phyloP scores from a whole-genome alignment of 352 stramenopile species.

The Phytophthora multivora region DNA sequence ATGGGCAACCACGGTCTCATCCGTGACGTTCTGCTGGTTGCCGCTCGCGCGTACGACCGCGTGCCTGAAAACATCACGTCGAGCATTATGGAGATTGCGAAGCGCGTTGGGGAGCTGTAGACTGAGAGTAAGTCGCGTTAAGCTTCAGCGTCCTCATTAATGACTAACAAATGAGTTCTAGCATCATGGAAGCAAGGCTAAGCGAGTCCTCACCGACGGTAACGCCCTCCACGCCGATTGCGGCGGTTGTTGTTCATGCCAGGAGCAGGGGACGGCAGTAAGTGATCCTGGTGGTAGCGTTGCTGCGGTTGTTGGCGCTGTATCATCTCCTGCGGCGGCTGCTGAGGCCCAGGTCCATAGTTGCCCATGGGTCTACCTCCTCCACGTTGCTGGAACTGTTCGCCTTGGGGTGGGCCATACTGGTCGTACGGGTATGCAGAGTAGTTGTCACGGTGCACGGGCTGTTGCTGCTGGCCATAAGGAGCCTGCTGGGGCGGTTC shows the following conservation, averaged over 20 bases:
- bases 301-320: conserved; percentile 24
- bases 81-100: conserved; percentile 65
- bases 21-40: conserved; percentile 69
- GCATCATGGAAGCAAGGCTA: too few relatives aligned
- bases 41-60: conserved; percentile 65
- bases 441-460: conserved; percentile 28
- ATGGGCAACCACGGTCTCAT: conserved; percentile 94
- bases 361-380: conserved; percentile 26
- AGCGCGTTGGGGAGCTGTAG: conserved; percentile 55
- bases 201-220: conserved; percentile 23
- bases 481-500: conserved; percentile 24
- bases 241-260: conserved; percentile 29
- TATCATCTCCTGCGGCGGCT: conserved; percentile 30
- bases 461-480: conserved; percentile 26
- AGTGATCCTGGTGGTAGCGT: conserved; percentile 32
- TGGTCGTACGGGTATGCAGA: conserved; percentile 36
- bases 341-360: conserved; percentile 31
- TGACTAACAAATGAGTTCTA: too few relatives aligned
- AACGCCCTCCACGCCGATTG: conserved; percentile 42
- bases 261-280: conserved; percentile 32
- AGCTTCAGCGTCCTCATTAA: background rate
- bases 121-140: background rate
- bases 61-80: conserved; percentile 76
- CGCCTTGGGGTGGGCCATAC: conserved; percentile 35
- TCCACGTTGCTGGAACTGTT: conserved; percentile 35